Percentiles rank a stretch among this genome's conserved stretches.
These are phyloP conservation scores for Zymoseptoria brevis DNA, from an alignment of 2,329 filamentous ascomycete genomes.

Conservation along the genomic window DNA sequence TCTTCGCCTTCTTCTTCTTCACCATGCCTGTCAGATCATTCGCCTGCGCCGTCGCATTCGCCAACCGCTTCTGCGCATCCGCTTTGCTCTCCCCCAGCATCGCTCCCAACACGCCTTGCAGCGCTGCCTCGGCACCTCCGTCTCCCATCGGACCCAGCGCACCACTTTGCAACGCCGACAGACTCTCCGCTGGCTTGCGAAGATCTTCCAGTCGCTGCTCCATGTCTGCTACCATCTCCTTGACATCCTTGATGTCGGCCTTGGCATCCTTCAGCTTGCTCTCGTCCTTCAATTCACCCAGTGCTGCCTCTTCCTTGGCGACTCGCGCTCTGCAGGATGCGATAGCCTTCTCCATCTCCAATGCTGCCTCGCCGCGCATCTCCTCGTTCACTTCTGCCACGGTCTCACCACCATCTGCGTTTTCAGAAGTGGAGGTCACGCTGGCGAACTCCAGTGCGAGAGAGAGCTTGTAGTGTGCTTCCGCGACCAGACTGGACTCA, in stretches of 20 bases:
- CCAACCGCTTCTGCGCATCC: constrained; percentile 55
- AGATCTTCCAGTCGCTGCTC: constrained; percentile 67
- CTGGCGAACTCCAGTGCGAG: constrained; percentile 91
- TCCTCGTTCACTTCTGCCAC: constrained; percentile 53
- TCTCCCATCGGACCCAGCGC: constrained; percentile 41
- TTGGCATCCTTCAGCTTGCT: constrained; percentile 54
- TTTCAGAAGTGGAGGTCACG: constrained; percentile 51
- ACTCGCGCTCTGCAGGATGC: constrained; percentile 64
- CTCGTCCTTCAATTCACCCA: constrained; percentile 46
- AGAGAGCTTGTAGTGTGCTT: constrained; percentile 94
- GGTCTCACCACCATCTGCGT: constrained; percentile 32
- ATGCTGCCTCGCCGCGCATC: constrained; percentile 62
- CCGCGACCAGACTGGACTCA: constrained; percentile 78
- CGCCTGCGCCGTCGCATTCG: constrained; percentile 65
- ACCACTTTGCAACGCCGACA: constrained; percentile 36
- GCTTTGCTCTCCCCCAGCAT: constrained; percentile 55
- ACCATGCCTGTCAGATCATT: constrained; percentile 69
- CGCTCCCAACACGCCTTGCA: constrained; percentile 57
- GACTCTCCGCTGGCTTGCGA: constrained; percentile 52
- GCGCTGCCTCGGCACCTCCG: constrained; percentile 33
- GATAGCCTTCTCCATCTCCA: constrained; percentile 66
- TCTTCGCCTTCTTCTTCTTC: constrained; percentile 50
- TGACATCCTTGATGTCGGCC: constrained; percentile 61
- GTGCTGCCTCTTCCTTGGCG: constrained; percentile 58
- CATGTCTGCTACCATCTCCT: constrained; percentile 72